These are phyloP conservation scores for Cymbopogon flexuosus DNA, from an alignment of 202 grass and related monocot genomes.

Conservation along the genomic window DNA sequence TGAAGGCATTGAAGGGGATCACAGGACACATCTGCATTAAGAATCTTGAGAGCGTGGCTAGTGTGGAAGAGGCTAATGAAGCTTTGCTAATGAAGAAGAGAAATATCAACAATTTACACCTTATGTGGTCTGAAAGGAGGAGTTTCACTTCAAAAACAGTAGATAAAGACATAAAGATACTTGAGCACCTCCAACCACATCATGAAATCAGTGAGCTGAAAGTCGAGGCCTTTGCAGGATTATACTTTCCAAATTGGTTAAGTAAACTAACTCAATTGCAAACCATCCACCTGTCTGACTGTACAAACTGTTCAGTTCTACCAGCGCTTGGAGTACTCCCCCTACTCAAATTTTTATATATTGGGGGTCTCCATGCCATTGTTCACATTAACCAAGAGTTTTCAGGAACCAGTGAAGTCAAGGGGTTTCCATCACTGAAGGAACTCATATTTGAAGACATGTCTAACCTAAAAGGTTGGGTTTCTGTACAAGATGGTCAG, in stretches of 20 bases:
- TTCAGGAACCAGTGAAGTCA: conserved; percentile 29
- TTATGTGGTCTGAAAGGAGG: conserved; percentile 49
- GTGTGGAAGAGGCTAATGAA: conserved; percentile 42
- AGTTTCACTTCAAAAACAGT: background rate
- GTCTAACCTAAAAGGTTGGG: conserved; percentile 52
- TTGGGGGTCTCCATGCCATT: conserved; percentile 42
- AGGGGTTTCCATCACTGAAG: conserved; percentile 52
- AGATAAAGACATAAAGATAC: conserved; percentile 31
- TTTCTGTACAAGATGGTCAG: conserved; percentile 18
- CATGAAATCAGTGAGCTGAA: conserved; percentile 53
- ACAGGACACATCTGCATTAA: conserved; percentile 50
- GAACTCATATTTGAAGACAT: conserved; percentile 57
- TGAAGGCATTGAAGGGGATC: conserved; percentile 48
- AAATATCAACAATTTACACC: conserved; percentile 37
- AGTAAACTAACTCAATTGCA: conserved; percentile 40
- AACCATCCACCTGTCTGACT: conserved; percentile 59
- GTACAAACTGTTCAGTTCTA: conserved; percentile 42
- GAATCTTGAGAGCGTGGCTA: conserved; percentile 54
- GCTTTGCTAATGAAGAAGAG: conserved; percentile 46
- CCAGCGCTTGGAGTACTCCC: conserved; percentile 62
- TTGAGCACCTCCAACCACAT: conserved; percentile 56
- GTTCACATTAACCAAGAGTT: conserved; percentile 55
- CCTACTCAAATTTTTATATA: conserved; percentile 48
- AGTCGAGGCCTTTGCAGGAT: conserved; percentile 47
- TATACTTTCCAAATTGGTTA: conserved; percentile 58